These are phyloP conservation scores for Pezicula carpinea DNA, from an alignment of 2,329 filamentous ascomycete genomes.

Conservation along the genomic window DNA sequence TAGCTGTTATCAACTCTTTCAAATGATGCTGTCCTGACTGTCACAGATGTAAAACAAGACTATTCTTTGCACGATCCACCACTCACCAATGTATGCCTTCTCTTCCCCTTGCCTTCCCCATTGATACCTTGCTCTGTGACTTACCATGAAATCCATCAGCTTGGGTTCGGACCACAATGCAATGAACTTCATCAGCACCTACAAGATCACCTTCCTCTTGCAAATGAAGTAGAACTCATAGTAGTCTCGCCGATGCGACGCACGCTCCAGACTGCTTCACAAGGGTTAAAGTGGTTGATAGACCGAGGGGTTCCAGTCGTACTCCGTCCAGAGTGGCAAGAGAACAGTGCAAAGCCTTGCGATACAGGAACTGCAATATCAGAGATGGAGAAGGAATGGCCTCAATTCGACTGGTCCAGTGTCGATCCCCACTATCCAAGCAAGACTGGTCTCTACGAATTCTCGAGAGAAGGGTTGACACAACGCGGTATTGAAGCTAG, in stretches of 20 bases:
- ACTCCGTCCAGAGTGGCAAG: conserved; percentile 26
- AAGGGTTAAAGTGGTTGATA: conserved; percentile 27
- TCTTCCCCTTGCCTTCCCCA: conserved; percentile 9
- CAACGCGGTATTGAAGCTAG: conserved; percentile 21
- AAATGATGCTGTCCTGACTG: conserved; percentile 6
- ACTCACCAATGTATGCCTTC: conserved; percentile 4
- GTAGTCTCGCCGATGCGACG: conserved; percentile 27
- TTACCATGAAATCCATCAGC: conserved; percentile 17
- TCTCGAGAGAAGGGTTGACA: conserved; percentile 17
- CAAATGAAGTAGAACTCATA: conserved; percentile 27
- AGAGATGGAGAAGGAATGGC: conserved; percentile 25
- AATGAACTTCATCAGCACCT: conserved; percentile 17
- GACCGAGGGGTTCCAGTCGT: conserved; percentile 23
- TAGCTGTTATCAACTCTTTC: conserved; percentile 20
- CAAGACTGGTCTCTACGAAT: conserved; percentile 26
- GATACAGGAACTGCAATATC: conserved; percentile 24
- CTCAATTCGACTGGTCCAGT: conserved; percentile 27
- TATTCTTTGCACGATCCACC: conserved; percentile 15
- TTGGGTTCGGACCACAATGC: conserved; percentile 20
- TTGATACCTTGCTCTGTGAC: conserved; percentile 11
- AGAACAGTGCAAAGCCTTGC: conserved; percentile 27
- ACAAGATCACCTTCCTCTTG: conserved; percentile 22
- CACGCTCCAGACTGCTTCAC: conserved; percentile 26
- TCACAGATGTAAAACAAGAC: conserved; percentile 22
- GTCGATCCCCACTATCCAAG: conserved; percentile 26